These are phyloP conservation scores for Spongispora temasekensis DNA, from an alignment of 1,284 basidiomycete genomes.

Conservation along the genomic window DNA sequence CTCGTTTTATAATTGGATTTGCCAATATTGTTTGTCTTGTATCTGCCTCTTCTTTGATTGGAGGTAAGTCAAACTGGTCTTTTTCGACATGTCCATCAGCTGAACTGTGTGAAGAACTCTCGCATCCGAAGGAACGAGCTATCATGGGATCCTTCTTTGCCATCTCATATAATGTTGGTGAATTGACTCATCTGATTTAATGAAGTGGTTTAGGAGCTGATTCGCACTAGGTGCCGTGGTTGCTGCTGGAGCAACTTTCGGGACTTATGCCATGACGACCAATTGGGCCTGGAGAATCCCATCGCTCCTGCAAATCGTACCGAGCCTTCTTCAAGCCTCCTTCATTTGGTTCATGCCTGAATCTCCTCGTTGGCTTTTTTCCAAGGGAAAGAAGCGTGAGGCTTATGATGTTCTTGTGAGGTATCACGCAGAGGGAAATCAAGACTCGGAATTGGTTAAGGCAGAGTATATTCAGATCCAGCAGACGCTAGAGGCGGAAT, in stretches of 20 bases:
- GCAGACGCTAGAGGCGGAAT: conserved; percentile 31
- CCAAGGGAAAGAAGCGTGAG: conserved; percentile 49
- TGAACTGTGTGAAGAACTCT: conserved; percentile 10
- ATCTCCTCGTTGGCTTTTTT: conserved; percentile 61
- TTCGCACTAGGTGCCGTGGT: background rate
- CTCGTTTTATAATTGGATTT: conserved; percentile 21
- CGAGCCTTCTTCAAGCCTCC: conserved; percentile 49
- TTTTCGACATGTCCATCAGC: background rate
- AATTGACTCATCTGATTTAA: background rate
- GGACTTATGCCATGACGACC: conserved; percentile 48
- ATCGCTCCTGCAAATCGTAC: conserved; percentile 47
- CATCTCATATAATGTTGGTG: conserved; percentile 12
- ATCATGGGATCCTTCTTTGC: conserved; percentile 13
- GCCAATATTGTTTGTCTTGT: conserved; percentile 12
- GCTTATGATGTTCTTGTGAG: conserved; percentile 16
- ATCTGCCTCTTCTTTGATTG: conserved; percentile 17
- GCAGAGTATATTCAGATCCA: conserved; percentile 20
- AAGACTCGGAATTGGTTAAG: conserved; percentile 19
- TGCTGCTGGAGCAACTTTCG: conserved; percentile 39
- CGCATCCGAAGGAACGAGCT: conserved; percentile 20
- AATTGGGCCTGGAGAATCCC: conserved; percentile 44
- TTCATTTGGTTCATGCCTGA: conserved; percentile 56
- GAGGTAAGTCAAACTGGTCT: conserved; percentile 10
- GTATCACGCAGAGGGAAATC: conserved; percentile 21
- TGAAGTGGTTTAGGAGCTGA: background rate